These are phyloP conservation scores for Colletotrichum horii DNA, from an alignment of 2,329 filamentous ascomycete genomes.

Conservation along the genomic window DNA sequence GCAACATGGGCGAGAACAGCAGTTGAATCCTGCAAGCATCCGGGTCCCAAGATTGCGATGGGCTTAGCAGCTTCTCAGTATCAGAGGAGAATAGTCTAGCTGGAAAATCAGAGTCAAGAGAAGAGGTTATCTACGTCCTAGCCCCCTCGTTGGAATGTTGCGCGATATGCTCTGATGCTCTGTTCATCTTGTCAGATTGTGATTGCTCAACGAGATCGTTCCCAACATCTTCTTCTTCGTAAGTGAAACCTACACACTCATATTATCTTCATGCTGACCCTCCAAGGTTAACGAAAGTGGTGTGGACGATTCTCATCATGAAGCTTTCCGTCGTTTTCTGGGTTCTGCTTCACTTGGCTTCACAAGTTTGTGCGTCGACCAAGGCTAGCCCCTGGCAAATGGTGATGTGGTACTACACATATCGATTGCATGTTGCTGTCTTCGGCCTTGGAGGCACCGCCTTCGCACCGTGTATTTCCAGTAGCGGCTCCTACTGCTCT, in stretches of 20 bases:
- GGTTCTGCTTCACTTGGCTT: fast-evolving
- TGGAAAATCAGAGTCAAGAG: fast-evolving
- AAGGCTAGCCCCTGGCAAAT: not conserved
- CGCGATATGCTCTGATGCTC: not conserved
- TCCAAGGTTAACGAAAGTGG: not conserved
- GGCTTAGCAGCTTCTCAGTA: not conserved
- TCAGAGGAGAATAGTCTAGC: not conserved
- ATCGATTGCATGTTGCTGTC: not conserved
- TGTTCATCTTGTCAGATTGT: not conserved
- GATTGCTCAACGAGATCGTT: not conserved
- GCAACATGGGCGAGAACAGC: not conserved
- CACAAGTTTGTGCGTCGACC: not conserved
- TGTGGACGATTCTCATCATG: not conserved
- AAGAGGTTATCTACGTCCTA: fast-evolving
- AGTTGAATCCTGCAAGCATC: not conserved
- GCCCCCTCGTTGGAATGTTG: not conserved
- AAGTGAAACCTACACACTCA: not conserved
- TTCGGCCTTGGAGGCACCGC: too few relatives aligned
- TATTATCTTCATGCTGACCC: not conserved
- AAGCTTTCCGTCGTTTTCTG: not conserved
- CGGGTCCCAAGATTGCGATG: fast-evolving
- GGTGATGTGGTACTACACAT: not conserved
- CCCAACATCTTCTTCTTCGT: not conserved
- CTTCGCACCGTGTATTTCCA: not conserved
- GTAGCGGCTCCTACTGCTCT: not conserved